A percentile compares a stretch with the other conserved stretches of the same genome.
Evolutionary conservation across 805 yeast genomes (phyloP).

Genomic region (Candida vartiovaarae): DNA sequence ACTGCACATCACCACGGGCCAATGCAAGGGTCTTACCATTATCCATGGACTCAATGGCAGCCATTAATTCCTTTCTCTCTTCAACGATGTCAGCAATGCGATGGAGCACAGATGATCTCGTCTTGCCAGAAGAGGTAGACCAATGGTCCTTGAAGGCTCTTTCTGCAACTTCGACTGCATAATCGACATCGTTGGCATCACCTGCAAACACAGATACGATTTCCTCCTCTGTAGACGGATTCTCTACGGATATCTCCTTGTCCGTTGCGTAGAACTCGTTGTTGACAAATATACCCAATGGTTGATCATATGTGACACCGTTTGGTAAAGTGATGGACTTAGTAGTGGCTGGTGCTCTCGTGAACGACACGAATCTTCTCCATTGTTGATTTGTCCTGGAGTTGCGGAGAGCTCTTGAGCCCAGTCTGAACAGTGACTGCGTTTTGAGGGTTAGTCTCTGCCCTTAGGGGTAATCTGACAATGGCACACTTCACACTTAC

Average conservation of each 20-base stretch:
- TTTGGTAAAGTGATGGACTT: slow-evolving; percentile 53
- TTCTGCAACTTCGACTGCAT: slow-evolving; percentile 63
- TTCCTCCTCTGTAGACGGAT: slow-evolving; percentile 58
- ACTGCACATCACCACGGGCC: slow-evolving; percentile 61
- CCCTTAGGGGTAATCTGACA: background rate
- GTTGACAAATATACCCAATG: slow-evolving; percentile 85
- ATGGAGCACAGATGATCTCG: slow-evolving; percentile 43
- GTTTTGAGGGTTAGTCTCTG: background rate
- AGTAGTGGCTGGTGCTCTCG: slow-evolving; percentile 23
- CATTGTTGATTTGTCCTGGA: background rate
- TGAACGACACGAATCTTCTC: slow-evolving; percentile 12
- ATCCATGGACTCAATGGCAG: slow-evolving; percentile 65
- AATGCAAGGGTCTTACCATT: slow-evolving; percentile 69
- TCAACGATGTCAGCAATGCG: slow-evolving; percentile 68
- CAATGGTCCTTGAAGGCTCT: slow-evolving; percentile 53
- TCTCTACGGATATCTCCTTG: slow-evolving; percentile 46
- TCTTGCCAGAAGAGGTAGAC: slow-evolving; percentile 52
- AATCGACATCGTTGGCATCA: slow-evolving; percentile 55
- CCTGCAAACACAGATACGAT: slow-evolving; percentile 55
- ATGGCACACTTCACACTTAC: background rate
- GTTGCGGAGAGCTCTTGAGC: background rate
- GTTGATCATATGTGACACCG: slow-evolving; percentile 64
- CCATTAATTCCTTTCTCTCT: slow-evolving; percentile 52
- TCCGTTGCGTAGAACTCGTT: slow-evolving; percentile 65
- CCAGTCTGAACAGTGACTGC: background rate